A percentile compares a stretch with the other conserved stretches of the same genome.
These are phyloP conservation scores for Garcia nutans DNA, from an alignment of 345 rosid genomes.

Conservation along the genomic window DNA sequence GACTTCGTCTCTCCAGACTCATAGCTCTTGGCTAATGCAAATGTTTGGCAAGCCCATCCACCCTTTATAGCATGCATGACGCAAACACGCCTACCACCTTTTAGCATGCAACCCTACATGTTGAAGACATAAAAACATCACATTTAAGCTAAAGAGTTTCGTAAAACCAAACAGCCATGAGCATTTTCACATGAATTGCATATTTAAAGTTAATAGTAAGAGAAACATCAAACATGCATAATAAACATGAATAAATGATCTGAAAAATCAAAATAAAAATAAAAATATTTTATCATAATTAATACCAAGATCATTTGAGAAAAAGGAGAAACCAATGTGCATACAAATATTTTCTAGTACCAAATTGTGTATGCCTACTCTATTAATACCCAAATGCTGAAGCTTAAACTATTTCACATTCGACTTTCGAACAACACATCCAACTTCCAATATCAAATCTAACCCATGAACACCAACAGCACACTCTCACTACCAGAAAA, in stretches of 20 bases:
- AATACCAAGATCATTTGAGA: not conserved
- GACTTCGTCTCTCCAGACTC: conserved; percentile 71
- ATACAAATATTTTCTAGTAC: not conserved
- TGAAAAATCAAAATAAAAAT: not conserved
- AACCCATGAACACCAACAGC: not conserved
- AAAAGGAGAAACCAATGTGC: too few relatives aligned
- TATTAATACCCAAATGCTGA: not conserved
- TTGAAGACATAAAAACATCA: not conserved
- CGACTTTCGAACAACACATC: not conserved
- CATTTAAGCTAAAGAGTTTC: not conserved
- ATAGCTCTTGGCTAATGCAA: conserved; percentile 69
- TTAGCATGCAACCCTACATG: conserved; percentile 21
- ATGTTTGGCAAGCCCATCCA: conserved; percentile 66
- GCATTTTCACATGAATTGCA: not conserved
- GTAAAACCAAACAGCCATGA: not conserved
- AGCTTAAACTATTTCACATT: not conserved
- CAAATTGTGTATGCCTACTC: not conserved
- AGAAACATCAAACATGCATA: not conserved
- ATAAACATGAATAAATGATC: not conserved
- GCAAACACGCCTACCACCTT: conserved; percentile 17
- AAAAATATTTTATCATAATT: too few relatives aligned
- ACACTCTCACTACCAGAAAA: not conserved
- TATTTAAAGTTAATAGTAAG: too few relatives aligned
- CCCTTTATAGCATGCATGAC: conserved; percentile 73
- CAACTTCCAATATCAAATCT: not conserved